Base-by-base conservation (phyloP, 495 filamentous ascomycete genomes). In the Penicillium parvum region DNA sequence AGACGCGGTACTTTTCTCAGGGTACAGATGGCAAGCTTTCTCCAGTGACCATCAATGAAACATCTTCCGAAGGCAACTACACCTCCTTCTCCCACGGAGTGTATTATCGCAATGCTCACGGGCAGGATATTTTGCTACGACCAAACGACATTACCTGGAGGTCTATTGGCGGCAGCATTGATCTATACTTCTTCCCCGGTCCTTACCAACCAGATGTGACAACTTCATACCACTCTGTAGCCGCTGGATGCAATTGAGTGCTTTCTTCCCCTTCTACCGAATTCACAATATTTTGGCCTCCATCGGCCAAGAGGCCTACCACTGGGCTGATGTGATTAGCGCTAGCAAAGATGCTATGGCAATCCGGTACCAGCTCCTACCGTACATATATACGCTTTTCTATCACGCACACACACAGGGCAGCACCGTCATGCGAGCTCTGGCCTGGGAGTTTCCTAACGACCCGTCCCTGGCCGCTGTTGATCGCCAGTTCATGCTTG, bases 361-460 rank as follows among this genome's bases (percentile, higher is more conserved):
- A 7, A 79, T 85, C 21, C 74, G 85, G 7, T 89, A 82, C 48
- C 39, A 62, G 3, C 52, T 89, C 2, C 63, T 88, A 0, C 79
- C 22, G 1, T 87, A 88, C 53, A 71, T 87, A 26, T 89, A 89
- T 57, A 89, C 84, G 1, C 71, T 79, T 0, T 80, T 86, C 64
- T 71, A 79, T 46, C 60, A 73, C 6, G 82, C 84, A 1, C 76
- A 82, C 51, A 66, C 61, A 3, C 68, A 66, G 2, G 84, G 83
- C 3, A 65, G 57, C 18, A 85, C 85, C 0, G 80, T 85, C 8
- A 83, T 88, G 76, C 73, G 82, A 1, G 83, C 85, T 1, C 63
- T 87, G 2, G 68, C 76, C 1, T 88, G 84, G 82, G 83, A 88
- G 51, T 88, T 85, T 40, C 81, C 81, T 1, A 63, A 81, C 37